Base-by-base conservation (phyloP, 1,139 yeast genomes). In the Hyphopichia buzzinii region DNA sequence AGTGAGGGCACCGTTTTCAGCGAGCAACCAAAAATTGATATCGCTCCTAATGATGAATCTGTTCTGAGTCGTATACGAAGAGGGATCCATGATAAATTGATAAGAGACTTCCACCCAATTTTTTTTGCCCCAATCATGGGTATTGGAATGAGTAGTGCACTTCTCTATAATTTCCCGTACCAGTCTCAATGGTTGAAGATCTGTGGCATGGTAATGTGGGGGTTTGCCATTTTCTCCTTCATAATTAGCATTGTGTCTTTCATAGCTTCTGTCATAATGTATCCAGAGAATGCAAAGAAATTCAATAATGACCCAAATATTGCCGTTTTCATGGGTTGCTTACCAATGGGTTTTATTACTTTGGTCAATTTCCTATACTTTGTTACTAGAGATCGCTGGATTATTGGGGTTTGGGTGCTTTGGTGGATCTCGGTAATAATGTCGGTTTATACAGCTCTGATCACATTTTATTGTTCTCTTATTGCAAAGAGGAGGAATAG, bases 71-170 rank as follows among this genome's bases (percentile, higher is more conserved):
- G n/a, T n/a, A n/a, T n/a, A n/a, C n/a, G n/a, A n/a, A n/a, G n/a
- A n/a, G n/a, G n/a, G n/a, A n/a, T n/a, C n/a, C n/a, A 29, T 29
- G 30, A 29, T 5, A 29, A 8, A 24, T 36, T 52, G 8, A 38
- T 72, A 11, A 42, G 53, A 19, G 54, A 60, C 11, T 78, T 79
- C 49, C 57, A 68, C 16, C 85, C 87, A 2, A 69, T 68, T 2
- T 81, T 80, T 72, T 87, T 83, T 57, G 83, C 84, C 26, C 68
- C 79, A 33, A 73, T 80, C n/a, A 88, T 88, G 96, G 96, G 95
- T 3, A 75, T 84, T 1, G 96, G 96, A 2, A 84, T 87, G 31
- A 64, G 86, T 1, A 64, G 84, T 4, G 57, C 74, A 27, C 63
- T 85, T 7, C 62, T 87, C 34, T 74, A 79, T 57, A 55, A 64